A percentile compares a stretch with the other conserved stretches of the same genome.
Conservation (phyloP, 2,329 filamentous ascomycete species). For the Tolypocladium tropicale region DNA sequence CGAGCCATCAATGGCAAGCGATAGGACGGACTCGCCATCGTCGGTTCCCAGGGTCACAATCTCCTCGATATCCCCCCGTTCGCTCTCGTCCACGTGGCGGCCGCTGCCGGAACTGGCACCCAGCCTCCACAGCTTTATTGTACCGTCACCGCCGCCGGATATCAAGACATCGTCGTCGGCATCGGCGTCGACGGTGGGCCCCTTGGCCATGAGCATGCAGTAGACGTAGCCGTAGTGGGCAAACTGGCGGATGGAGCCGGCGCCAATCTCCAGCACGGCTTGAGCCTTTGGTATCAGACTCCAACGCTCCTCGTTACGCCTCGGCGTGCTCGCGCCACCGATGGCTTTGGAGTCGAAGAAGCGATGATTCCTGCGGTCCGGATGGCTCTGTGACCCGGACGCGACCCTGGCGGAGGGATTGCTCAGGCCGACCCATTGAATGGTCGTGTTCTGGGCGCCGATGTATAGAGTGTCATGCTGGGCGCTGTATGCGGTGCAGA, state of each 20-base stretch:
- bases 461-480: constrained; percentile 76
- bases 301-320: constrained; percentile 53
- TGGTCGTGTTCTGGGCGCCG: constrained; percentile 87
- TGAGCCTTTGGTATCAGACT: constrained; percentile 40
- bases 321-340: constrained; percentile 68
- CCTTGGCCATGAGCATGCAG: constrained; percentile 81
- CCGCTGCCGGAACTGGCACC: constrained; percentile 10
- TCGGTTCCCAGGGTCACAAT: constrained; percentile 55
- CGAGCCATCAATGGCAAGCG: constrained; percentile 76
- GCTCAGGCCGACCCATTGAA: constrained; percentile 80
- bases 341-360: constrained; percentile 91
- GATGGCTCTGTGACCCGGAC: constrained; percentile 58
- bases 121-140: constrained; percentile 87
- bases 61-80: constrained; percentile 54
- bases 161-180: constrained; percentile 72
- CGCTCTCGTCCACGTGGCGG: constrained; percentile 25
- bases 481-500: constrained; percentile 83
- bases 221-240: constrained; percentile 95
- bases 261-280: constrained; percentile 67
- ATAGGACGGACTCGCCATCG: constrained; percentile 57
- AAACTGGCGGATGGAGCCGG: constrained; percentile 73
- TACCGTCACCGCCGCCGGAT: constrained; percentile 86
- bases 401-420: constrained; percentile 49
- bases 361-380: constrained; percentile 66
- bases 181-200: constrained; percentile 55